Base-by-base conservation (phyloP, 306 rosid species). In the Cicer pinnatifidum region DNA sequence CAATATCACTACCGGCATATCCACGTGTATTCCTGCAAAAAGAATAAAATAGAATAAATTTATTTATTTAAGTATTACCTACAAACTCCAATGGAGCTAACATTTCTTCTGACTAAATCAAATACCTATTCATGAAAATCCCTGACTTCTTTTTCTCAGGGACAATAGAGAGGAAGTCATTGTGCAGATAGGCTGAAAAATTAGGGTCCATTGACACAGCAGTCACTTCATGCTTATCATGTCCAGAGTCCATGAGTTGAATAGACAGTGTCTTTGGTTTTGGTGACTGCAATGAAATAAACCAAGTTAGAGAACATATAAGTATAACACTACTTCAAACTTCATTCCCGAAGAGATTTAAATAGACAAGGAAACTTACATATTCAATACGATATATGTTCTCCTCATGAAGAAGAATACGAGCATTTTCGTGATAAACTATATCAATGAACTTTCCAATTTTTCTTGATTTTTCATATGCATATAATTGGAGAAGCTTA, bases 381-480 rank as follows among this genome's bases (percentile, higher is more conserved):
- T 90, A 89, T 88, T 95, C 99, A 38, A 91, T 83, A 39, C 97
- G 93, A 69, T 91, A 95, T 71, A 95, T 88, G 80, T 86, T 95
- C 87, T 95, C 99, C n/a, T 95, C 97, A 51, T 91, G 97, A 70
- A 95, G 97, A 80, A 95, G 93, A 69, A 91, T 93, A 15, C 97
- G 96, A 1, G 97, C 90, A 88, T 95, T 95, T 82, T 95, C 99
- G 46, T 91, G 92, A 91, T 91, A 95, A 82, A 95, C 93, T 63
- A 83, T 71, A 77, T 95, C 99, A 1, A 91, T 77, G 78, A 88
- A 95, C 83, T 92, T 84, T 74, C 87, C 95, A 12, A 56, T 73
- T 75, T 95, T 95, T 87, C 99, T 91, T 51, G 96, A 91, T 13
- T 91, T 90, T 80, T 95, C 97, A 73, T 91, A 95, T 15, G 99